Base-by-base conservation (phyloP, 2,329 filamentous ascomycete genomes). In the Pseudopithomyces chartarum region DNA sequence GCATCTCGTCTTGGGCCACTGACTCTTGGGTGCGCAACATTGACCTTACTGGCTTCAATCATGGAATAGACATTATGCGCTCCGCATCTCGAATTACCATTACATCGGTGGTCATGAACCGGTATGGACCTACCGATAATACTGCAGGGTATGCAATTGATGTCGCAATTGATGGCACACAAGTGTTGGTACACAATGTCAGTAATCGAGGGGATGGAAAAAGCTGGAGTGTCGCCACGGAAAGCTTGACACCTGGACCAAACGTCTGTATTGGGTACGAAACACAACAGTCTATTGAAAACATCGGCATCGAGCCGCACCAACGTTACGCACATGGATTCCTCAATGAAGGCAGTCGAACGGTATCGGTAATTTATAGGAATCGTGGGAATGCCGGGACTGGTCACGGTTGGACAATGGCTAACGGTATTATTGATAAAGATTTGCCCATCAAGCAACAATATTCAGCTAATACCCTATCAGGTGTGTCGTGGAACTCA, bases 21-120 rank as follows among this genome's bases (percentile, higher is more conserved):
- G 50, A 59, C 45, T 54, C 49, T 34, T 59, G 52, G 58, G 46
- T 57, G 34, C 58, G 55, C 29, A 52, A 57, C 36, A 46, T 60
- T 2, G 58, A 52, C n/a, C 46, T 60, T 1, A 55, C 55, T 4
- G 57, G 57, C 15, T 59, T 59, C 46, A 59, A 59, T 38, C 40
- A 59, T 19, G 51, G 54, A 20, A 55, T 55, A 34, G 29, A 26
- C 17, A 39, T 50, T 17, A 17, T 29, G n/a, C 15, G 51, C 2
- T 54, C 55, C 2, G 40, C 47, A 19, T 48, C 54, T 13, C 51
- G 47, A 10, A 60, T 60, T 36, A 57, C 58, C 1, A 45, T 57
- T 4, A 49, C 54, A 5, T 34, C 19, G 13, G 52, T 60, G 13
- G 42, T 45, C 33, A 58, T 56, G 58, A 55, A 58, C 33, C 58